Percentiles rank a stretch among this genome's conserved stretches.
These are phyloP conservation scores for Metschnikowia drakensbergensis DNA, from an alignment of 805 yeast genomes.

Conservation along the genomic window DNA sequence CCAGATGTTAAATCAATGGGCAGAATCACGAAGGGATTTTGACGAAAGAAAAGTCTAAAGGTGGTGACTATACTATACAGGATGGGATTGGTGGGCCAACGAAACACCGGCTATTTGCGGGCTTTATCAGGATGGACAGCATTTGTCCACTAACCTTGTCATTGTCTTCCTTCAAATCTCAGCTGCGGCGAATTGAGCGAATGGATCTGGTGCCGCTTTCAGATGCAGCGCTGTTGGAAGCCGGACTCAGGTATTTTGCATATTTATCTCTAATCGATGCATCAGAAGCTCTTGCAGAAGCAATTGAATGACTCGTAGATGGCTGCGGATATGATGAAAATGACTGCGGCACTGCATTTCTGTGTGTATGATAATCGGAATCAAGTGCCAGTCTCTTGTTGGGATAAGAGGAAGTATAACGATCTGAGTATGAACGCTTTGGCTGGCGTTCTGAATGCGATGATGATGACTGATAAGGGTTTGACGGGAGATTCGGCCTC, in stretches of 20 bases:
- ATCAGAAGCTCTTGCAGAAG: conserved; percentile 10
- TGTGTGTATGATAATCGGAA: background rate
- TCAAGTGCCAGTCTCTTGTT: conserved; percentile 11
- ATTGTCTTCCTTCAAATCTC: background rate
- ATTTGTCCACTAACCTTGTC: background rate
- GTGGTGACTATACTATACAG: background rate
- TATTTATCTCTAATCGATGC: conserved; percentile 23
- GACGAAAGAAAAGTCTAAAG: conserved; percentile 8
- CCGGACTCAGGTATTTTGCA: conserved; percentile 20
- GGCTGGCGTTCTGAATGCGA: conserved; percentile 5
- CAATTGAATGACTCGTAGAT: background rate
- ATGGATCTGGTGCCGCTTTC: conserved; percentile 10
- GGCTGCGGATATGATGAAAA: background rate
- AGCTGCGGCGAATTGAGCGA: conserved; percentile 14
- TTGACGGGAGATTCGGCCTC: conserved; percentile 14
- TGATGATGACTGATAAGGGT: conserved; percentile 14
- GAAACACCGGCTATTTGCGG: background rate
- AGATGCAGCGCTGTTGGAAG: background rate
- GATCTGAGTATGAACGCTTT: conserved; percentile 14
- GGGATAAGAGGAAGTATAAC: conserved; percentile 7
- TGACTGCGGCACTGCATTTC: background rate
- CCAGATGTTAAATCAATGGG: conserved; percentile 27
- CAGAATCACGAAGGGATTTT: conserved; percentile 7
- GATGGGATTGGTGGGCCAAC: background rate
- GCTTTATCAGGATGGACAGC: background rate